Conservation (phyloP, 2,329 filamentous ascomycete species). For the Penicillium sp. region DNA sequence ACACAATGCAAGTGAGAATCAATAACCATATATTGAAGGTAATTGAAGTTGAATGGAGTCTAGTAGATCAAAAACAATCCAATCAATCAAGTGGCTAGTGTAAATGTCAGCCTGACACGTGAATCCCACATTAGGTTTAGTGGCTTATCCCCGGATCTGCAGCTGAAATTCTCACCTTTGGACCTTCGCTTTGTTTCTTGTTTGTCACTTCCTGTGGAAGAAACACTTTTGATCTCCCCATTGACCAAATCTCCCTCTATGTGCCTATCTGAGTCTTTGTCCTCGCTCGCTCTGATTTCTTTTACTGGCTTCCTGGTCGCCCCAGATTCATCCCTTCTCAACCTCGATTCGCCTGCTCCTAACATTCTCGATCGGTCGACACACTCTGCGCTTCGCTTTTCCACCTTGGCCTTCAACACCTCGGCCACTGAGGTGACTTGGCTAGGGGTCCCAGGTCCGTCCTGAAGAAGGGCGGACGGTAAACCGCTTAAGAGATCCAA, state of each 20-base stretch:
- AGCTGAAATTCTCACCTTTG: conserved; percentile 18
- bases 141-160: conserved; percentile 22
- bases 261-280: conserved; percentile 33
- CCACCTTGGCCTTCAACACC: conserved; percentile 23
- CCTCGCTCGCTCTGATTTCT: conserved; percentile 27
- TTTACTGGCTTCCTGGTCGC: conserved; percentile 29
- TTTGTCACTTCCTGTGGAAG: conserved; percentile 13
- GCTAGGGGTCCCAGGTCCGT: conserved; percentile 50
- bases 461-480: conserved; percentile 52
- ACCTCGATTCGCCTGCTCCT: conserved; percentile 16
- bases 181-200: conserved; percentile 3
- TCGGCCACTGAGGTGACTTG: conserved; percentile 40
- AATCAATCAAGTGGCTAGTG: no score
- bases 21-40: no score
- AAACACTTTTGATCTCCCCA: background rate
- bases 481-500: conserved; percentile 34
- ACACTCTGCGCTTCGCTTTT: conserved; percentile 12
- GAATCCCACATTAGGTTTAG: conserved; percentile 22
- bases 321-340: conserved; percentile 16
- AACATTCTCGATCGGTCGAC: conserved; percentile 14
- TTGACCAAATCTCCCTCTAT: conserved; percentile 31
- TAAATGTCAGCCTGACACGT: conserved; percentile 15
- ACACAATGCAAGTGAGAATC: no score
- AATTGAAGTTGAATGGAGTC: no score
- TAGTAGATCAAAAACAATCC: no score